Percentiles rank a stretch among this genome's conserved stretches.
phyloP scores from a whole-genome alignment of 306 rosid genomes.

The Corylus heterophylla region DNA sequence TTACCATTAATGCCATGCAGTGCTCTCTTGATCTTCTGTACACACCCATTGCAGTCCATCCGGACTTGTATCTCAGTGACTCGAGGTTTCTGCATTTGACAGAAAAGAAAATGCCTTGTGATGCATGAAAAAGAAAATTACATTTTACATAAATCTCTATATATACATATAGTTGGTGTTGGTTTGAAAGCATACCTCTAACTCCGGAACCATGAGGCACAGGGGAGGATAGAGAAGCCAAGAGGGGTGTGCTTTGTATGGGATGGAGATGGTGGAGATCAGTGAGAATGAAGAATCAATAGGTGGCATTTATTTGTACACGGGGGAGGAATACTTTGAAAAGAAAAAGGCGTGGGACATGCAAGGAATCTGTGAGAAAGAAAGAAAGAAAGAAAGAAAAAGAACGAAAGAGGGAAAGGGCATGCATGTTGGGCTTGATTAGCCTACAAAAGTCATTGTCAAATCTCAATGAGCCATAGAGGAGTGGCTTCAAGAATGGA shows the following conservation, averaged over 20 bases:
- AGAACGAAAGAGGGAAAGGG: conserved; percentile 7
- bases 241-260: conserved; percentile 18
- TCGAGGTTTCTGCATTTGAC: conserved; percentile 62
- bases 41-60: conserved; percentile 95
- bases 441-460: conserved; percentile 31
- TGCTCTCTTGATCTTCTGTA: conserved; percentile 83
- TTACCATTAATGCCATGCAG: conserved; percentile 70
- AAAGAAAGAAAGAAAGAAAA: not conserved
- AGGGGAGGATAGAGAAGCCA: conserved; percentile 28
- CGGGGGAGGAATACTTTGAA: conserved; percentile 59
- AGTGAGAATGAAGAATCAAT: conserved; percentile 53
- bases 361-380: conserved; percentile 43
- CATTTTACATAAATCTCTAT: not conserved
- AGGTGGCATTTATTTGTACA: conserved; percentile 44
- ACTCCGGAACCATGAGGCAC: conserved; percentile 59
- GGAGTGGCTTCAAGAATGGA: conserved; percentile 21
- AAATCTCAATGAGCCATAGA: conserved; percentile 10
- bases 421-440: conserved; percentile 25
- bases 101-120: conserved; percentile 10
- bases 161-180: not conserved
- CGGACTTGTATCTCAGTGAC: conserved; percentile 79
- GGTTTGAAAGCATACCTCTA: conserved; percentile 51
- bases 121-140: conserved; percentile 3
- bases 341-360: conserved; percentile 61
- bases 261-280: conserved; percentile 29